Conservation (phyloP, 2,329 filamentous ascomycete genomes). For the Drechslerella coelobrocha region DNA sequence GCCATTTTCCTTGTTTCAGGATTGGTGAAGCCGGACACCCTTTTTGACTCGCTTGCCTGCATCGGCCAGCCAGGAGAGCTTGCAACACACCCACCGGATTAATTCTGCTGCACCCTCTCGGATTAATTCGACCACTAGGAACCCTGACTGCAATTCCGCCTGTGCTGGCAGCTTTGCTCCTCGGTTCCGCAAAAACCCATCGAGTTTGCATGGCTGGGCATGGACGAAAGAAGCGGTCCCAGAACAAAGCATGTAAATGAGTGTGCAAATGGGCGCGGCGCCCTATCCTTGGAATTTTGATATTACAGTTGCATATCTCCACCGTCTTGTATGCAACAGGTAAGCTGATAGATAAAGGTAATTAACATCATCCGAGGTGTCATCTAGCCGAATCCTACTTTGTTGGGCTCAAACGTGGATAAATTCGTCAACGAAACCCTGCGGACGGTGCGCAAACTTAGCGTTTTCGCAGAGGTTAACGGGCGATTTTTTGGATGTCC, state of each 20-base stretch:
- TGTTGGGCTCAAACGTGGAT: constrained; percentile 34
- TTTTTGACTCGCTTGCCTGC: constrained; percentile 21
- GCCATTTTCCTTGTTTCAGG: constrained; percentile 33
- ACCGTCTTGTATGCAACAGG: neutral
- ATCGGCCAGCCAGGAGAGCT: constrained; percentile 27
- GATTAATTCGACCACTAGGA: constrained; percentile 49
- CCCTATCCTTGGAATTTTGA: constrained; percentile 43
- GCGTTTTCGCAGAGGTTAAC: neutral
- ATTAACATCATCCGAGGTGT: constrained; percentile 18
- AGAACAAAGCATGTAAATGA: constrained; percentile 21
- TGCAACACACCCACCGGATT: constrained; percentile 51
- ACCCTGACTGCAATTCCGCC: constrained; percentile 46
- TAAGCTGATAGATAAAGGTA: constrained; percentile 37
- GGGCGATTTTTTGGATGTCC: neutral
- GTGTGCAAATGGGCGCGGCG: constrained; percentile 23
- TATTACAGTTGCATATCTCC: constrained; percentile 41
- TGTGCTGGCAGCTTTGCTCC: constrained; percentile 29
- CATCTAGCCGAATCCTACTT: constrained; percentile 21
- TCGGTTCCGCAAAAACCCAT: constrained; percentile 47
- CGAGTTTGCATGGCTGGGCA: constrained; percentile 32
- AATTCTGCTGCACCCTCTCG: constrained; percentile 33
- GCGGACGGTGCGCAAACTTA: constrained; percentile 9
- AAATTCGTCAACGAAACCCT: constrained; percentile 39
- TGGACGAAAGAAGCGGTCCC: constrained; percentile 8
- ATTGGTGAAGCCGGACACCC: constrained; percentile 31